Evolutionary conservation across 371 early-diverging fungal genomes (phyloP).

Genomic region (Mortierella sp.): DNA sequence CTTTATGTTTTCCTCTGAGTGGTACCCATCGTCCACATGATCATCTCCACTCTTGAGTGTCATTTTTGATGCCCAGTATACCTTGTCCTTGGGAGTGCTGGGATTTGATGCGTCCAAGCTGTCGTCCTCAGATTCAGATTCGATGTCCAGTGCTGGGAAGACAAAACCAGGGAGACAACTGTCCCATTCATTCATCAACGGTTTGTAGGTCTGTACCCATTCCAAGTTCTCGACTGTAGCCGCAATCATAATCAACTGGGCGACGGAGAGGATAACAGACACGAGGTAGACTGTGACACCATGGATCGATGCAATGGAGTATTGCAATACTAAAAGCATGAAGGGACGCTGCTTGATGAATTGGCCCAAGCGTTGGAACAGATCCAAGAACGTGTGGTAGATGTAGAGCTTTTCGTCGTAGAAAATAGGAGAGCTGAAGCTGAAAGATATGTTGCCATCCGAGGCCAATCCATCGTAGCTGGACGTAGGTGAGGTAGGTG

Average conservation of each 20-base stretch:
- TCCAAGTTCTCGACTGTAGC: constrained; percentile 42
- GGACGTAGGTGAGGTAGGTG: constrained; percentile 23
- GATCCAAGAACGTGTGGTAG: constrained; percentile 14
- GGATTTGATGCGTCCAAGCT: neutral
- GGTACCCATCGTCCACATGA: constrained; percentile 8
- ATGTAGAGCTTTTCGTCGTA: constrained; percentile 47
- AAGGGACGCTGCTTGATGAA: constrained; percentile 21
- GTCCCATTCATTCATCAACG: constrained; percentile 44
- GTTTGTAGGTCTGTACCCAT: constrained; percentile 39
- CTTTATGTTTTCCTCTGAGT: constrained; percentile 18
- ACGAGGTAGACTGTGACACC: constrained; percentile 36
- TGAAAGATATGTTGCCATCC: constrained; percentile 24
- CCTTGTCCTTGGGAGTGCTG: constrained; percentile 4
- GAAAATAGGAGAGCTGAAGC: constrained; percentile 40
- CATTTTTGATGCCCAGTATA: constrained; percentile 17
- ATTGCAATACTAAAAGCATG: constrained; percentile 35
- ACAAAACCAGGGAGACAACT: constrained; percentile 42
- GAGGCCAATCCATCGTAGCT: neutral
- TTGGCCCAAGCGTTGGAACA: constrained; percentile 22
- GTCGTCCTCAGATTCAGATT: constrained; percentile 17
- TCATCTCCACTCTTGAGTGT: constrained; percentile 19
- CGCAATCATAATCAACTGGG: constrained; percentile 45
- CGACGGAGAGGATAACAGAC: constrained; percentile 40
- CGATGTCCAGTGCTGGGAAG: constrained; percentile 43
- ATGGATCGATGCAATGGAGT: constrained; percentile 41